These are phyloP conservation scores for Beauveria brongniartii DNA, from an alignment of 2,329 filamentous ascomycete genomes.

Conservation along the genomic window DNA sequence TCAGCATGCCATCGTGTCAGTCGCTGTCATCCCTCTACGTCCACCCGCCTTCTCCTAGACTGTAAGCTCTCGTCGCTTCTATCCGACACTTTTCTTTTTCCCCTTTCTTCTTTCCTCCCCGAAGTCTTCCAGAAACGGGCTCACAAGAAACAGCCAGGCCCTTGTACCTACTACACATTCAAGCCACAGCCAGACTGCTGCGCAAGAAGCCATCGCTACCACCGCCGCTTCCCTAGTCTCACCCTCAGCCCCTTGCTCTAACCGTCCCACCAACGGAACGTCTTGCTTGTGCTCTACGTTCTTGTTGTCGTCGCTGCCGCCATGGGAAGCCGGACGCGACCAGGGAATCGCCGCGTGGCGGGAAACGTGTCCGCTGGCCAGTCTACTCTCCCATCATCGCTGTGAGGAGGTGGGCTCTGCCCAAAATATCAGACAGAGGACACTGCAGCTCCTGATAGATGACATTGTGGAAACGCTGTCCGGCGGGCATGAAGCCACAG, in stretches of 20 bases:
- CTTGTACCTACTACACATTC: too few relatives aligned
- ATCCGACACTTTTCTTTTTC: too few relatives aligned
- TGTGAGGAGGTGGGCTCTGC: neutral
- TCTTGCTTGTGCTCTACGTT: neutral
- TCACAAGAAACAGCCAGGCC: too few relatives aligned
- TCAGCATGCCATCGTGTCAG: neutral
- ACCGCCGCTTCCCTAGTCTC: too few relatives aligned
- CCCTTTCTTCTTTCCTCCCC: too few relatives aligned
- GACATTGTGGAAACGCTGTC: neutral
- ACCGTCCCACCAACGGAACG: neutral
- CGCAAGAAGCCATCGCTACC: too few relatives aligned
- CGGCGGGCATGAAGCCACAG: too few relatives aligned
- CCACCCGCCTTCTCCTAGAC: neutral
- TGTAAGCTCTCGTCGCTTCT: neutral
- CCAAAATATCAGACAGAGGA: neutral
- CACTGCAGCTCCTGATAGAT: neutral
- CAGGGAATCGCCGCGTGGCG: neutral
- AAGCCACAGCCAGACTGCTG: too few relatives aligned
- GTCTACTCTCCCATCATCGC: neutral
- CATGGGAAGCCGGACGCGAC: neutral
- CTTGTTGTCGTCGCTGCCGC: neutral
- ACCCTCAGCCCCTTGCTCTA: too few relatives aligned
- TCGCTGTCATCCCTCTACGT: neutral
- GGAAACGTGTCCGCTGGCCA: neutral
- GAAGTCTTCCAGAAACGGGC: too few relatives aligned